Conservation (phyloP, 495 filamentous ascomycete genomes). For the Trypethelium eluteriae region DNA sequence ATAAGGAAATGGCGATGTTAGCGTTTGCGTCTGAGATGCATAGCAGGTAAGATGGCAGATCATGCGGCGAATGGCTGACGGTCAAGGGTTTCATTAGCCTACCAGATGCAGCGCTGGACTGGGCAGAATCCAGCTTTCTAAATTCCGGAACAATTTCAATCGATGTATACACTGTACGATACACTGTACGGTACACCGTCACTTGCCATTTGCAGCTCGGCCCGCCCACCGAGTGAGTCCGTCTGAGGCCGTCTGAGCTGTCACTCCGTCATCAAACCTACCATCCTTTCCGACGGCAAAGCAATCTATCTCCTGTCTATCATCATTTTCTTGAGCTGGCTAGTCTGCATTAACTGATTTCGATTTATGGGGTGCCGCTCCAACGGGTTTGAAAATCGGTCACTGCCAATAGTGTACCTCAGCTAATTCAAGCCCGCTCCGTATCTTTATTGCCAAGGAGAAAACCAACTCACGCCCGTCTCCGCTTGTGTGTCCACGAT, state of each 20-base stretch:
- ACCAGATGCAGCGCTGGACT: not conserved
- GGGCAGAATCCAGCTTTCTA: not conserved
- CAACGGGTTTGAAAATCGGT: too few relatives aligned
- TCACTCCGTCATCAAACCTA: not conserved
- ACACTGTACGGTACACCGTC: not conserved
- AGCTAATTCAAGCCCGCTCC: too few relatives aligned
- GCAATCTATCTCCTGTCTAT: too few relatives aligned
- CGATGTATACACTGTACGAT: not conserved
- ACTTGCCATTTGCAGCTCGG: conserved; percentile 3
- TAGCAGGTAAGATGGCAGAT: not conserved
- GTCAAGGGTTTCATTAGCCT: not conserved
- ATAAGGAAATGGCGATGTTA: not conserved
- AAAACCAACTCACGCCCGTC: too few relatives aligned
- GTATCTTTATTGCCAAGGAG: too few relatives aligned
- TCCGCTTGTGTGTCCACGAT: too few relatives aligned
- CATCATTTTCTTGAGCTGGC: too few relatives aligned
- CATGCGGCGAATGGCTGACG: not conserved
- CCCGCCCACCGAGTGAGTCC: not conserved
- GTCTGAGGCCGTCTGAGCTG: not conserved
- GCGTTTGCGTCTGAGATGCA: not conserved
- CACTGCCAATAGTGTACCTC: too few relatives aligned
- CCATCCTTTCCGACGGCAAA: too few relatives aligned
- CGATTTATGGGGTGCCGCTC: too few relatives aligned
- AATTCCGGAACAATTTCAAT: not conserved
- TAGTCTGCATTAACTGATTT: too few relatives aligned